phyloP scores from a whole-genome alignment of 1,139 yeast species.

The Hyphopichia burtonii region DNA sequence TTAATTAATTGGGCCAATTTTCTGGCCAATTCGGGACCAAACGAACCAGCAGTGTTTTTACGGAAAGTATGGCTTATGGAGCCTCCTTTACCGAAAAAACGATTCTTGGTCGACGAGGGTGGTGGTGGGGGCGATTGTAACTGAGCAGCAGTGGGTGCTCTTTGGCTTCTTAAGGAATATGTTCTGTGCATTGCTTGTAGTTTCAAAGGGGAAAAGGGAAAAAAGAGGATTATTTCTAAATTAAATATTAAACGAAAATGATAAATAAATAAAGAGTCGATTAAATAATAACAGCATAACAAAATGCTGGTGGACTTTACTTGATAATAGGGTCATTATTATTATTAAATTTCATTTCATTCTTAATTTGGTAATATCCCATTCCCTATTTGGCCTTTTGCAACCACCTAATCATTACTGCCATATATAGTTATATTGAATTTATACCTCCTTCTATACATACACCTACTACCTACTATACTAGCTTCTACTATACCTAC shows the following conservation, averaged over 20 bases:
- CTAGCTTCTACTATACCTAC: no score
- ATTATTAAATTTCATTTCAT: no score
- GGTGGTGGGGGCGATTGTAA: conserved; percentile 82
- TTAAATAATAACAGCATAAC: no score
- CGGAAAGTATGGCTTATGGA: conserved; percentile 66
- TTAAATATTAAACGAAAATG: neutral
- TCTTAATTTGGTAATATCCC: no score
- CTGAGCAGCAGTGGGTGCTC: conserved; percentile 83
- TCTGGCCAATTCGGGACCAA: conserved; percentile 78
- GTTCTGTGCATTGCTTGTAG: conserved; percentile 63
- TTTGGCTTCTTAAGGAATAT: conserved; percentile 71
- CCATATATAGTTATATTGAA: no score
- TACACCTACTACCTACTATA: no score
- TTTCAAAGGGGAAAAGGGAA: neutral
- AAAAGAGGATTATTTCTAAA: neutral
- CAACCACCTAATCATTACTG: no score
- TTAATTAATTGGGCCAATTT: conserved; percentile 75
- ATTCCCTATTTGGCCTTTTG: no score
- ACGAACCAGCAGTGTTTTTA: conserved; percentile 68
- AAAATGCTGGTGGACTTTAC: no score
- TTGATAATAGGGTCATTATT: no score
- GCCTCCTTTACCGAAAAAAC: conserved; percentile 66
- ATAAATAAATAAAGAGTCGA: no score
- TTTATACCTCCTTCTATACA: no score
- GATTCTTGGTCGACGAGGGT: conserved; percentile 64